Evolutionary conservation across 768 basidiomycete species (phyloP).

Genomic region (Phanerochaete carnosa): DNA sequence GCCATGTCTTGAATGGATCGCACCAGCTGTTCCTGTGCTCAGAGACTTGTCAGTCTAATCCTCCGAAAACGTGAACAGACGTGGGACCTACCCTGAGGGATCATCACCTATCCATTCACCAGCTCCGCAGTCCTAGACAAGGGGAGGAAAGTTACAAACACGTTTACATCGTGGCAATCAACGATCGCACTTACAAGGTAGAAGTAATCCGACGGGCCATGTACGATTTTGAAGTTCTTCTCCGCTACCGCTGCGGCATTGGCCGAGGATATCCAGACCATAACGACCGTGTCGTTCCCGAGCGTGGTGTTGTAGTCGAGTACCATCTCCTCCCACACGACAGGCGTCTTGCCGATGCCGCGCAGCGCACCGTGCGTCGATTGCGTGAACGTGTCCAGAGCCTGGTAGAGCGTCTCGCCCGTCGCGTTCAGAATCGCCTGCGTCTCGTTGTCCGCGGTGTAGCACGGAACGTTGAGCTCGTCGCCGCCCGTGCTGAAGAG

Average conservation of each 20-base stretch:
- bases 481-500: slow-evolving; percentile 48
- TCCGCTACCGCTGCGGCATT: slow-evolving; percentile 58
- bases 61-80: neutral
- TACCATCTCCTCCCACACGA: slow-evolving; percentile 44
- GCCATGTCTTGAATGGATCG: slow-evolving; percentile 81
- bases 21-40: slow-evolving; percentile 57
- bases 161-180: neutral
- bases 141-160: neutral
- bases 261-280: slow-evolving; percentile 74
- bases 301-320: slow-evolving; percentile 36
- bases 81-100: slow-evolving; percentile 30
- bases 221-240: slow-evolving; percentile 61
- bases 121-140: slow-evolving; percentile 57
- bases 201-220: slow-evolving; percentile 73
- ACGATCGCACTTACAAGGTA: slow-evolving; percentile 49
- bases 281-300: slow-evolving; percentile 42
- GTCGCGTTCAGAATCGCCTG: slow-evolving; percentile 27
- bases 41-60: neutral
- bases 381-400: slow-evolving; percentile 35
- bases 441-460: slow-evolving; percentile 34
- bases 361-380: slow-evolving; percentile 31
- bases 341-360: slow-evolving; percentile 41
- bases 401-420: slow-evolving; percentile 34
- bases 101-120: slow-evolving; percentile 67
- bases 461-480: slow-evolving; percentile 41